Conservation (phyloP, 1,284 basidiomycete species). For the Testicularia cyperi region DNA sequence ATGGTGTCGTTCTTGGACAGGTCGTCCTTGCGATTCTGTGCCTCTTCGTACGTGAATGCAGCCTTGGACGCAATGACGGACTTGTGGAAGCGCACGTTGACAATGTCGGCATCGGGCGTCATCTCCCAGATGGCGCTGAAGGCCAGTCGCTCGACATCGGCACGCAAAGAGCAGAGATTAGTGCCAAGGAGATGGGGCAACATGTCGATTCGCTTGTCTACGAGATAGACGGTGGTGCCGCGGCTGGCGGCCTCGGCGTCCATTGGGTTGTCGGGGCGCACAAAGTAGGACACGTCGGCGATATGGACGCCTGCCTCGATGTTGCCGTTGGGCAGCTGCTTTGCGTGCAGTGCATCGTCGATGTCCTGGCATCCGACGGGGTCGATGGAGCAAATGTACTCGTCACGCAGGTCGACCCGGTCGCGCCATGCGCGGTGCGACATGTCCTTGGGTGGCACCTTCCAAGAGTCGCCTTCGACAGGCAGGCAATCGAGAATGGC, state of each 20-base stretch:
- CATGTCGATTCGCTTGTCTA: conserved; percentile 99
- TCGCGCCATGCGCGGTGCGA: conserved; percentile 73
- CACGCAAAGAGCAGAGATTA: conserved; percentile 90
- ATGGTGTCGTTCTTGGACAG: conserved; percentile 75
- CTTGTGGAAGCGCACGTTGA: conserved; percentile 88
- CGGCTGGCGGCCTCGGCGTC: conserved; percentile 91
- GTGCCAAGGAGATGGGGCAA: conserved; percentile 90
- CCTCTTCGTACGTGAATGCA: conserved; percentile 96
- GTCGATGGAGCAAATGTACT: conserved; percentile 94
- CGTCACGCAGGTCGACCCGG: conserved; percentile 81
- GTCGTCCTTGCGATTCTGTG: conserved; percentile 91
- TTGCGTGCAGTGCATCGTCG: conserved; percentile 96
- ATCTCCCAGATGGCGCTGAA: conserved; percentile 95
- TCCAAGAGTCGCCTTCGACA: conserved; percentile 84
- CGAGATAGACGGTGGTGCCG: conserved; percentile 96
- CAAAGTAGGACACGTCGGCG: conserved; percentile 97
- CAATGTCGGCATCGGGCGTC: conserved; percentile 71
- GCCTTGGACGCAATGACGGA: conserved; percentile 95
- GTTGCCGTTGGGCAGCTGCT: conserved; percentile 83
- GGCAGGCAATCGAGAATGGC: conserved; percentile 92
- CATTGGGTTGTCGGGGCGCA: conserved; percentile 91
- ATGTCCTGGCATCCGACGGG: conserved; percentile 98
- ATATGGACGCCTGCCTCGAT: conserved; percentile 98
- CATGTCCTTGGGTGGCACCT: conserved; percentile 76
- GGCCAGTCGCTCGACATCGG: conserved; percentile 89